Base-by-base conservation (phyloP, 148 eudicot species). In the Polygonum maritimum region DNA sequence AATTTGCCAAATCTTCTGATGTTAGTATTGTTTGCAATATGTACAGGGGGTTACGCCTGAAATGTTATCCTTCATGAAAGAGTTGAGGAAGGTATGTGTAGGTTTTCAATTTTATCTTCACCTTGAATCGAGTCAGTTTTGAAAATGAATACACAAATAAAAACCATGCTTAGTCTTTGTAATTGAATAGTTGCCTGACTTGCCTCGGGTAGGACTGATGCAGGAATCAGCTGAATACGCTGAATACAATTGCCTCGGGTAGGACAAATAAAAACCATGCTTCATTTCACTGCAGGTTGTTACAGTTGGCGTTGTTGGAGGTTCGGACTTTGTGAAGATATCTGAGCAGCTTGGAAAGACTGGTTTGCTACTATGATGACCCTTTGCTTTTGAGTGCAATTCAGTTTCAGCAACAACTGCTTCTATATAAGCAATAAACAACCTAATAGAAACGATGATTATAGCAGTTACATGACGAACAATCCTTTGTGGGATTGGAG, bases 261-360 rank as follows among this genome's bases (percentile, higher is more conserved):
- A n/a, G n/a, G n/a, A n/a, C n/a, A n/a, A n/a, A n/a, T n/a, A n/a
- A n/a, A n/a, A n/a, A n/a, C n/a, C n/a, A n/a, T n/a, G n/a, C n/a
- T n/a, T 73, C 45, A 44, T 31, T 74, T 83, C 41, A 58, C 16
- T 76, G 67, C 85, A 95, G 97, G 97, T 92, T 79, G 89, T 91
- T 14, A 84, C 93, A 51, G 83, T 95, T 79, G 99, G 99, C 76
- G 88, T 95, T 70, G 99, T 92, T 85, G 99, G 99, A 73, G 99
- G 99, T 78, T 95, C 99, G 19, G 97, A 95, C 83, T 86, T 92
- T 26, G 86, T 86, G 79, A 95, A 95, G 91, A 95, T 92, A 81
- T 88, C 99, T 31, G 99, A 95, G 82, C 99, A 95, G 84, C 96
- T 95, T 69, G 99, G 99, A n/a, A 83, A 80, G 54, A 69, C 96